Base-by-base conservation (phyloP, 768 basidiomycete species). In the Termitomyces sp. region DNA sequence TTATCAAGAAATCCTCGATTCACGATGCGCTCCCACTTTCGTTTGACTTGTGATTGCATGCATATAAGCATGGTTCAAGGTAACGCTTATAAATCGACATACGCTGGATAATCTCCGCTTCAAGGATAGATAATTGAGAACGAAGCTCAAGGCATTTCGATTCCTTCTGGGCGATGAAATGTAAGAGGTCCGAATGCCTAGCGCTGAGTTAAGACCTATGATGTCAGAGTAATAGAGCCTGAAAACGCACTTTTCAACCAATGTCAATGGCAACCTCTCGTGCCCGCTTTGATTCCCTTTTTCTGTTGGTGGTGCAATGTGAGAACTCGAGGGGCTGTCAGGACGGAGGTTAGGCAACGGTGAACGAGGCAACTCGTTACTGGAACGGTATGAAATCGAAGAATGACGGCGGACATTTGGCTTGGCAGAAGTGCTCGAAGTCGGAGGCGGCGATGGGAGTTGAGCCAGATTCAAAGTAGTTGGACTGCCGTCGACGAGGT, bases 161-260 rank as follows among this genome's bases (percentile, higher is more conserved):
- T 66, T 93, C 91, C 59, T 93, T 92, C 69, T 91, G 89, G 0
- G 91, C 91, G 48, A 94, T 94, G 56, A 87, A 86, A 29, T 81
- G 86, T n/a, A 93, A 72, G 2, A 94, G 71, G 52, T 92, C 90
- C 6, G 86, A 83, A 62, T 94, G 89, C 63, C 91, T 93, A 57
- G 23, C 29, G 3, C 36, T 29, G n/a, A 56, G 7, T 49, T 47
- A 33, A 56, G 20, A 29, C 52, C 23, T 32, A 50, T 40, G 44
- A 43, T 38, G 31, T 18, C 18, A 50, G 51, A 50, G 35, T 42
- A 47, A 49, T 54, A 46, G 27, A 39, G 53, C 31, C 7, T 23
- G 16, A 20, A 7, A 31, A 77, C 83, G 56, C 64, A 91, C 88
- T 83, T 87, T 70, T 91, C 90, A 46, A 81, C 79, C 52, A 91